phyloP scores from a whole-genome alignment of 2,329 filamentous ascomycete species.

The Xylaria sp. region DNA sequence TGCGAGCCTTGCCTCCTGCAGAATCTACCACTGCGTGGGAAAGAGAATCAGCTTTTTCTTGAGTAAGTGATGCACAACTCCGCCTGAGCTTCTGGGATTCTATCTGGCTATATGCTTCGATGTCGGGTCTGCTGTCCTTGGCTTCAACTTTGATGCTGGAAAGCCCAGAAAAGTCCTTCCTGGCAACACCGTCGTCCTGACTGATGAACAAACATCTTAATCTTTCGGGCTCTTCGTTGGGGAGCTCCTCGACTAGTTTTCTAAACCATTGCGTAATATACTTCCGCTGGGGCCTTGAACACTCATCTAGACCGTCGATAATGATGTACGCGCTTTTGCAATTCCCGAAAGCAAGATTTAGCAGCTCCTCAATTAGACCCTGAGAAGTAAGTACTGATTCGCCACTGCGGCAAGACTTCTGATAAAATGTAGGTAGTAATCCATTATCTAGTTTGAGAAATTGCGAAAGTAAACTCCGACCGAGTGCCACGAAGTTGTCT shows the following conservation, averaged over 20 bases:
- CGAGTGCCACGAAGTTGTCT: conserved; percentile 37
- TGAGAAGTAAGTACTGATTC: conserved; percentile 9
- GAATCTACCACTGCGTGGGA: not conserved
- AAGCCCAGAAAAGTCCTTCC: conserved; percentile 34
- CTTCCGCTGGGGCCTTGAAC: conserved; percentile 37
- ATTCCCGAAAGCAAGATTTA: conserved; percentile 34
- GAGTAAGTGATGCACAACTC: not conserved
- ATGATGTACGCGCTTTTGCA: conserved; percentile 40
- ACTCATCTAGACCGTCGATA: conserved; percentile 47
- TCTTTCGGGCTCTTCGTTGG: conserved; percentile 22
- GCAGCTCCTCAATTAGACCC: conserved; percentile 33
- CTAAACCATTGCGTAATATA: conserved; percentile 38
- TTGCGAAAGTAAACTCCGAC: conserved; percentile 24
- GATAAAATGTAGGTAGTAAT: conserved; percentile 21
- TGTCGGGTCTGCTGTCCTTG: conserved; percentile 39
- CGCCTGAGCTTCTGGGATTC: conserved; percentile 1
- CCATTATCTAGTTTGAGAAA: conserved; percentile 18
- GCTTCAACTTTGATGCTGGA: conserved; percentile 29
- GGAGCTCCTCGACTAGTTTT: conserved; percentile 23
- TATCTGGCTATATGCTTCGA: conserved; percentile 33
- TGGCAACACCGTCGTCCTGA: conserved; percentile 39
- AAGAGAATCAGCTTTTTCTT: not conserved
- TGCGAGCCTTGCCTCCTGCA: not conserved
- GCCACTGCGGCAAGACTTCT: conserved; percentile 19
- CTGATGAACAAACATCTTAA: conserved; percentile 42